phyloP scores from a whole-genome alignment of 306 rosid genomes.

The Gastrolobium villosum region DNA sequence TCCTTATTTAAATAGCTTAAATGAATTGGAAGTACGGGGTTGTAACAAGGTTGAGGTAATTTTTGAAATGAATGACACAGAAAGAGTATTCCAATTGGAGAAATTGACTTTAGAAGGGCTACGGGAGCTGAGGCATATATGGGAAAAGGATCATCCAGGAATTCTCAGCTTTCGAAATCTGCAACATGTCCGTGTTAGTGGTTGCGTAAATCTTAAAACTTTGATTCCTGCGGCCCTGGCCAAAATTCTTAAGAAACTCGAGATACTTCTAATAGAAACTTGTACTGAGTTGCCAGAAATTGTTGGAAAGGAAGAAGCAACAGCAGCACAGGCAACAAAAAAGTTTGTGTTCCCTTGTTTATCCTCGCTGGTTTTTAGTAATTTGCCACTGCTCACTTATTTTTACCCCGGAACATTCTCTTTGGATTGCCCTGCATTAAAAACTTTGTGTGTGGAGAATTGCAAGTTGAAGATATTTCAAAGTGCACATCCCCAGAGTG shows the following conservation, averaged over 20 bases:
- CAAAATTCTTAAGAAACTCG: background rate
- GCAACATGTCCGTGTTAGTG: background rate
- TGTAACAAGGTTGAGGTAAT: background rate
- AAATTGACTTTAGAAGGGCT: background rate
- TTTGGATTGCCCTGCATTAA: too few relatives aligned
- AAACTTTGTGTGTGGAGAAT: too few relatives aligned
- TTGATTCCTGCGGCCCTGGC: slow-evolving; percentile 10
- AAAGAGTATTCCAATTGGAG: background rate
- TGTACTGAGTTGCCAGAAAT: background rate
- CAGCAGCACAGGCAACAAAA: background rate
- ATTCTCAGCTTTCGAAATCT: slow-evolving; percentile 1
- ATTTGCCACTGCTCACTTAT: background rate
- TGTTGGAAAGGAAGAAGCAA: background rate
- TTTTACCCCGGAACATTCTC: slow-evolving; percentile 8
- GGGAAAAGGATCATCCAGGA: background rate
- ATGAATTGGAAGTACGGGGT: background rate
- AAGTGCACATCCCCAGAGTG: too few relatives aligned
- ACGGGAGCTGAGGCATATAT: background rate
- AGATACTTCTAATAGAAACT: background rate
- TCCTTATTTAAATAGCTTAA: background rate
- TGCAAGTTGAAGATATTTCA: too few relatives aligned
- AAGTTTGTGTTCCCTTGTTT: slow-evolving; percentile 6
- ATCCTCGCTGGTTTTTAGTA: background rate
- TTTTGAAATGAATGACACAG: background rate
- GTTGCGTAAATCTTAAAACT: background rate